phyloP scores from a whole-genome alignment of 495 filamentous ascomycete genomes.

The Penicillium bialowiezense region DNA sequence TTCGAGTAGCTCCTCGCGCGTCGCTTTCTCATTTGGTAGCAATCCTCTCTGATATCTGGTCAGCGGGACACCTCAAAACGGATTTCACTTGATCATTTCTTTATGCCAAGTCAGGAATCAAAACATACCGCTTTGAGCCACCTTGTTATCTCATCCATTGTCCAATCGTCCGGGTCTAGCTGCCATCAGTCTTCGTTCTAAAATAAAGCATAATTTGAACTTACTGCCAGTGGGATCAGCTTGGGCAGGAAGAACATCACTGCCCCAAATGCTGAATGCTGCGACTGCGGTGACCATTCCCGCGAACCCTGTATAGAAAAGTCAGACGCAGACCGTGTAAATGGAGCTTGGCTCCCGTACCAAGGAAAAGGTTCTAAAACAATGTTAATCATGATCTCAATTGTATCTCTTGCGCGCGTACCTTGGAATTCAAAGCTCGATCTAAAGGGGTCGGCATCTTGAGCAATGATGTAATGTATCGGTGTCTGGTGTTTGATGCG shows the following conservation, averaged over 20 bases:
- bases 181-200: constrained; percentile 8
- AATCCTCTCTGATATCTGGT: constrained; percentile 62
- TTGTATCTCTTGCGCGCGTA: constrained; percentile 31
- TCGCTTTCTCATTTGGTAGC: constrained; percentile 61
- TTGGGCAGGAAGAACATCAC: constrained; percentile 70
- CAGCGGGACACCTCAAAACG: neutral
- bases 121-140: constrained; percentile 73
- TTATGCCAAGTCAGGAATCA: neutral
- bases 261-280: constrained; percentile 79
- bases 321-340: constrained; percentile 3
- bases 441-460: constrained; percentile 71
- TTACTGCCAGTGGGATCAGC: constrained; percentile 73
- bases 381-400: constrained; percentile 11
- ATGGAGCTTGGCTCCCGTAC: constrained; percentile 32
- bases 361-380: constrained; percentile 54
- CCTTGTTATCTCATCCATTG: constrained; percentile 63
- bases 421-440: constrained; percentile 74
- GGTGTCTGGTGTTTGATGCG: too few species aligned
- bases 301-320: constrained; percentile 53
- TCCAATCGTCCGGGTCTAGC: constrained; percentile 67
- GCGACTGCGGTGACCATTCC: constrained; percentile 82
- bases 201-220: constrained; percentile 2
- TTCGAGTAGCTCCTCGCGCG: constrained; percentile 73
- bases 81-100: neutral
- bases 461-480: neutral